Conservation (phyloP, 371 early-diverging fungal genomes). For the Haplosporangium sp. region DNA sequence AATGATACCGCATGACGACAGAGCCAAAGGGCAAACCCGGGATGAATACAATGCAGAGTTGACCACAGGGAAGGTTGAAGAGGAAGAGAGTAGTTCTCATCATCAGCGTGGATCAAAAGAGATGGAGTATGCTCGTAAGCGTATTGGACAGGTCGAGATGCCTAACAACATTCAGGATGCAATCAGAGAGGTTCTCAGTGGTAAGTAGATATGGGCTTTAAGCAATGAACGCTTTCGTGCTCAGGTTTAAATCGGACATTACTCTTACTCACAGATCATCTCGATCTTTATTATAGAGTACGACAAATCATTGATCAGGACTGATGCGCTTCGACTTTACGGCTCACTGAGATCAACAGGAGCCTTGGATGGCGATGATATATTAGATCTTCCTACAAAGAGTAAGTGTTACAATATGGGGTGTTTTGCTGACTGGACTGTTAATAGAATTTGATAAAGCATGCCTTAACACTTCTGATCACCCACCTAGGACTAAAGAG, state of each 20-base stretch:
- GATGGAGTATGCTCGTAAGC: conserved; percentile 77
- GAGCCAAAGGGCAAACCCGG: conserved; percentile 29
- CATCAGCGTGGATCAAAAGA: conserved; percentile 73
- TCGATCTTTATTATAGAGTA: conserved; percentile 42
- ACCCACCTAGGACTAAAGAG: conserved; percentile 38
- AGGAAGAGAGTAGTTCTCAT: neutral
- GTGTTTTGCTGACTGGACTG: too few relatives aligned
- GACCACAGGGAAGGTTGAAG: neutral
- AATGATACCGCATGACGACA: conserved; percentile 52
- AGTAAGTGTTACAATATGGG: neutral
- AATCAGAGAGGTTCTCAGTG: conserved; percentile 62
- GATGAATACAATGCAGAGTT: conserved; percentile 15
- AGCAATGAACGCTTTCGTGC: too few relatives aligned
- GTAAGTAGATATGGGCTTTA: conserved; percentile 5
- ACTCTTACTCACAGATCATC: neutral
- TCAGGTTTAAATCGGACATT: too few relatives aligned
- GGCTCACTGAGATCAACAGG: conserved; percentile 78
- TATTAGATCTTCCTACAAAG: conserved; percentile 19
- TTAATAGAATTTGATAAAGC: neutral
- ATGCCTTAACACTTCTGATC: neutral
- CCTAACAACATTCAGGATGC: conserved; percentile 66
- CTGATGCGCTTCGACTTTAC: conserved; percentile 76
- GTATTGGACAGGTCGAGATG: conserved; percentile 74
- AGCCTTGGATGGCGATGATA: conserved; percentile 51
- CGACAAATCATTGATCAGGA: conserved; percentile 69